Conservation (phyloP, 306 rosid species). For the Trifolium repens region DNA sequence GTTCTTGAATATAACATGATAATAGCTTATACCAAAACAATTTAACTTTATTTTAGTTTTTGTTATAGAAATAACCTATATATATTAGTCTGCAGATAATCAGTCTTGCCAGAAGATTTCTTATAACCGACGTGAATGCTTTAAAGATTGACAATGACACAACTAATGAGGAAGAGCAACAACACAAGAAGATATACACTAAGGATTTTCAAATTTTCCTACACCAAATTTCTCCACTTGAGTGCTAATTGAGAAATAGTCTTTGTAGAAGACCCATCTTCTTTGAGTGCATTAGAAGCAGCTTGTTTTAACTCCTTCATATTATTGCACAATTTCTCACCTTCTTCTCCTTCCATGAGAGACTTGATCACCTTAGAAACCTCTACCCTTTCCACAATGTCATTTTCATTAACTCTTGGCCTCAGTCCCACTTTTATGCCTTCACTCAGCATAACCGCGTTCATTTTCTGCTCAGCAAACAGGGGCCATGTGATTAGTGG, state of each 20-base stretch:
- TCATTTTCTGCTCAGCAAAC: background rate
- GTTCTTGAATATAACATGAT: too few species aligned
- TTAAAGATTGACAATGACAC: too few species aligned
- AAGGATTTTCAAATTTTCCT: background rate
- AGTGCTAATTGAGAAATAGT: constrained; percentile 1
- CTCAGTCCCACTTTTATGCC: background rate
- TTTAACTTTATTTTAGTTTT: too few species aligned
- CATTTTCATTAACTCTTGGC: background rate
- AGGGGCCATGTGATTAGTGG: background rate
- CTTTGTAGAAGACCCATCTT: background rate
- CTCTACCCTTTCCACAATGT: background rate
- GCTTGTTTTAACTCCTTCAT: background rate
- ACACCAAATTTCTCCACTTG: background rate
- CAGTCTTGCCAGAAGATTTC: too few species aligned
- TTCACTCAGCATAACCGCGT: background rate
- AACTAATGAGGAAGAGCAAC: too few species aligned
- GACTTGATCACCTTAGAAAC: background rate
- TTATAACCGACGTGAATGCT: too few species aligned
- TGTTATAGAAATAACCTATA: too few species aligned
- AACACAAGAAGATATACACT: too few species aligned
- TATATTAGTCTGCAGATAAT: too few species aligned
- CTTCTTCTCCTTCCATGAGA: background rate
- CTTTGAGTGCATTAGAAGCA: background rate
- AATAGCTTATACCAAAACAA: too few species aligned
- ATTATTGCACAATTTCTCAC: background rate